Evolutionary conservation across 805 yeast species (phyloP).

Genomic region (Wickerhamiella brachini): DNA sequence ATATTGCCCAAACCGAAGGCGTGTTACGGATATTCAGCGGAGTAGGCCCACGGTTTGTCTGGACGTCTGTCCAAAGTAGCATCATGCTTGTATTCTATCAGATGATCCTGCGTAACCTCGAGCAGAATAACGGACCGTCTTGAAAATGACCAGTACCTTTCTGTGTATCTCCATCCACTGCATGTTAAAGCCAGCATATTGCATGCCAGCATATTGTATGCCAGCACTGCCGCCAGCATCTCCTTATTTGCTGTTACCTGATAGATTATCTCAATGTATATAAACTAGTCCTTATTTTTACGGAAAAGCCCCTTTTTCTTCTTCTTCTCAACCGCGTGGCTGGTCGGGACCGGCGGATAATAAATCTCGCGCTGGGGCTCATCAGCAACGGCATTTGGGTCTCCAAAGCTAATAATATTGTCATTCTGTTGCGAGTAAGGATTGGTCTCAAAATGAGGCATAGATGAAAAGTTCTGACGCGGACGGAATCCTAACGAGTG

Average conservation of each 20-base stretch:
- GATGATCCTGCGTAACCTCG: slow-evolving; percentile 46
- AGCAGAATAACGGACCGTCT: slow-evolving; percentile 10
- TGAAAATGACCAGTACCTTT: too few species aligned
- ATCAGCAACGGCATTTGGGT: slow-evolving; percentile 29
- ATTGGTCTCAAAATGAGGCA: slow-evolving; percentile 39
- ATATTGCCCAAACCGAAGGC: slow-evolving; percentile 64
- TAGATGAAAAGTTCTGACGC: slow-evolving; percentile 42
- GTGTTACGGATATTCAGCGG: slow-evolving; percentile 73
- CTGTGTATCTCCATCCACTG: too few species aligned
- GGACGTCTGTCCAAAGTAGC: slow-evolving; percentile 94
- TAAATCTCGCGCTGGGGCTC: slow-evolving; percentile 23
- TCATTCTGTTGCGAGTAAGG: slow-evolving; percentile 25
- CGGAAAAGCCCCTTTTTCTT: slow-evolving; percentile 76
- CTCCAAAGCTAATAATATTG: slow-evolving; percentile 28
- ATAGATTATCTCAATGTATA: neutral
- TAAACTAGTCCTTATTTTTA: slow-evolving; percentile 36
- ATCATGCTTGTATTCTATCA: slow-evolving; percentile 87
- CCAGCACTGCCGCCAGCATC: too few species aligned
- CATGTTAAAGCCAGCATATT: too few species aligned
- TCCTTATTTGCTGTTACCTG: too few species aligned
- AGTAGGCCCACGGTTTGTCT: slow-evolving; percentile 88
- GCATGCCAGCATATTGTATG: too few species aligned
- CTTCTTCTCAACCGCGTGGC: slow-evolving; percentile 36
- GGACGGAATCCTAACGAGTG: slow-evolving; percentile 73
- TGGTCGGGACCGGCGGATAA: slow-evolving; percentile 33